Evolutionary conservation across 1,139 yeast species (phyloP).

Genomic region (Suhomyces wounanorum): DNA sequence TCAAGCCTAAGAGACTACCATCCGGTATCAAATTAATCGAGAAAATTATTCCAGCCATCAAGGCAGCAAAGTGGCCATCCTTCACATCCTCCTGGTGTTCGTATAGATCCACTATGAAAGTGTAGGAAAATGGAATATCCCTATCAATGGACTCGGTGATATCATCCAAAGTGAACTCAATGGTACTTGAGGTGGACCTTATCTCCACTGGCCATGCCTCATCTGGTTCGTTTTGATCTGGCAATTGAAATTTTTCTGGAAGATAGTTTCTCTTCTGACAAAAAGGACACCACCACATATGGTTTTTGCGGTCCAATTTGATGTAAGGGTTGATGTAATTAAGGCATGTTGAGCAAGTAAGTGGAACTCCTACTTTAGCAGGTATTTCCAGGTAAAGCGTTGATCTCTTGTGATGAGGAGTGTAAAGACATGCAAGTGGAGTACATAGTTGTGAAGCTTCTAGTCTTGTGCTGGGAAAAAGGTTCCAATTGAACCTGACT

Average conservation of each 20-base stretch:
- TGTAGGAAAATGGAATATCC: constrained; percentile 18
- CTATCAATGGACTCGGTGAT: constrained; percentile 15
- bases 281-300: constrained; percentile 47
- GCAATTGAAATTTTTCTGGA: constrained; percentile 24
- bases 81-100: constrained; percentile 29
- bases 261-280: constrained; percentile 30
- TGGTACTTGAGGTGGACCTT: constrained; percentile 24
- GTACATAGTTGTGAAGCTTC: constrained; percentile 36
- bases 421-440: constrained; percentile 42
- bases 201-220: constrained; percentile 33
- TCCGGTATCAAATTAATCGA: constrained; percentile 25
- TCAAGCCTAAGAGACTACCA: constrained; percentile 26
- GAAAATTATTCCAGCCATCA: constrained; percentile 21
- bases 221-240: constrained; percentile 16
- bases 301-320: constrained; percentile 31
- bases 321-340: constrained; percentile 32
- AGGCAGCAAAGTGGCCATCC: constrained; percentile 20
- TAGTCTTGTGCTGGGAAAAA: constrained; percentile 45
- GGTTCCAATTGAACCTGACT: constrained; percentile 58
- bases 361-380: constrained; percentile 15
- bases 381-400: constrained; percentile 6
- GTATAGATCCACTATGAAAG: constrained; percentile 35
- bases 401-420: constrained; percentile 26
- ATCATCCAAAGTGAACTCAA: constrained; percentile 31
- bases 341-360: constrained; percentile 31